phyloP scores from a whole-genome alignment of 768 basidiomycete genomes.

The Leccinellum albellum region DNA sequence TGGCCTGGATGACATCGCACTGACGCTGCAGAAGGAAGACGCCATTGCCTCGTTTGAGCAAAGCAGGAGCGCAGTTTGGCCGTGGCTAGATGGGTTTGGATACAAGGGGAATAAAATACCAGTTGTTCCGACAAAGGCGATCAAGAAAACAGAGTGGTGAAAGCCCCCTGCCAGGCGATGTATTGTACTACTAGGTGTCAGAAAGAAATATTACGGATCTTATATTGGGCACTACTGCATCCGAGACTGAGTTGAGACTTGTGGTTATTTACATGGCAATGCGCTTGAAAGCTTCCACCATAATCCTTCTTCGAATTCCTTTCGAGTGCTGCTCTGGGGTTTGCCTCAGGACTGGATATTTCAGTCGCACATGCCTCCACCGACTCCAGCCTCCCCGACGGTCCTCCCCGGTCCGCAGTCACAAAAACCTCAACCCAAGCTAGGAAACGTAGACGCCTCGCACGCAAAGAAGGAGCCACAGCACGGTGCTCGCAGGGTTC shows the following conservation, averaged over 20 bases:
- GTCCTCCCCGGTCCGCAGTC: slow-evolving; percentile 11
- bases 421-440: slow-evolving; percentile 16
- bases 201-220: neutral
- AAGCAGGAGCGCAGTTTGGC: slow-evolving; percentile 74
- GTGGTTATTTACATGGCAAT: slow-evolving; percentile 5
- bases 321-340: neutral
- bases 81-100: slow-evolving; percentile 96
- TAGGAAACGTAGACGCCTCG: slow-evolving; percentile 1
- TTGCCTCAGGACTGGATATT: neutral
- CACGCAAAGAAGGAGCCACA: slow-evolving; percentile 18
- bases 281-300: slow-evolving; percentile 1
- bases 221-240: slow-evolving; percentile 8
- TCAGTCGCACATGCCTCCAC: slow-evolving; percentile 15
- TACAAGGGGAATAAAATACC: slow-evolving; percentile 80
- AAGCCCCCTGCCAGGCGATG: neutral
- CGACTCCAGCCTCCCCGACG: slow-evolving; percentile 12
- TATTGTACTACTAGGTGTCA: neutral
- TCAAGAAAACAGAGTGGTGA: slow-evolving; percentile 72
- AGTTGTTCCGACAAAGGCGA: slow-evolving; percentile 36
- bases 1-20: slow-evolving; percentile 92
- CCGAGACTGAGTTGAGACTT: slow-evolving; percentile 12
- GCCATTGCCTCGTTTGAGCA: slow-evolving; percentile 80
- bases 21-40: slow-evolving; percentile 79
- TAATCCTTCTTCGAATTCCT: neutral
- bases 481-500: slow-evolving; percentile 14